A percentile compares a stretch with the other conserved stretches of the same genome.
Conservation (phyloP, 805 yeast species). For the Candida hungchunana region DNA sequence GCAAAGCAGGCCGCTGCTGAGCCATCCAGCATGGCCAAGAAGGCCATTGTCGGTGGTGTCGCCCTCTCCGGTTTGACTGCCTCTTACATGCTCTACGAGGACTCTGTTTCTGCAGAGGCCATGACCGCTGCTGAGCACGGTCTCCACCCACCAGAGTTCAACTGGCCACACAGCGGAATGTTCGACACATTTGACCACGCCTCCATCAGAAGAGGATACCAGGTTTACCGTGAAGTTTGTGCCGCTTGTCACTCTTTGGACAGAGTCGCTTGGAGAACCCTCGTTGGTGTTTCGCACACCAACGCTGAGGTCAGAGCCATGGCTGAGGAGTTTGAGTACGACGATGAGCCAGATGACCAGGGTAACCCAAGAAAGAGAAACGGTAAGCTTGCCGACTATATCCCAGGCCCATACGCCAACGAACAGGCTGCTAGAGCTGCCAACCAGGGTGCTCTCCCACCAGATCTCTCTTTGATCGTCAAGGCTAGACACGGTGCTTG, state of each 20-base stretch:
- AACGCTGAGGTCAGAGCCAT: conserved; percentile 84
- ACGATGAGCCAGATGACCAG: conserved; percentile 97
- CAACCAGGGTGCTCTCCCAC: conserved; percentile 98
- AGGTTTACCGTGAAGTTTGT: conserved; percentile 97
- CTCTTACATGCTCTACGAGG: conserved; percentile 77
- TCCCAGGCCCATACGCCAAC: conserved; percentile 94
- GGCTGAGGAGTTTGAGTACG: conserved; percentile 96
- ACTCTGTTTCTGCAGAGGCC: conserved; percentile 83
- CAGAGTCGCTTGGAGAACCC: conserved; percentile 96
- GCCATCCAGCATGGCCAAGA: conserved; percentile 36
- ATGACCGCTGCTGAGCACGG: conserved; percentile 99
- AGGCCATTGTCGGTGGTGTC: conserved; percentile 54
- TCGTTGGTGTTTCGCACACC: conserved; percentile 95
- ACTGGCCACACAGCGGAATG: conserved; percentile 94
- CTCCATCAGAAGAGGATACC: conserved; percentile 97
- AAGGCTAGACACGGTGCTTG: conserved; percentile 99
- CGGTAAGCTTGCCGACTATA: conserved; percentile 93
- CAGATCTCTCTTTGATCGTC: conserved; percentile 93
- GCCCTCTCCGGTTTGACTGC: conserved; percentile 78
- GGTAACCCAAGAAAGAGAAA: conserved; percentile 98
- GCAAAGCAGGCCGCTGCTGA: conserved; percentile 34
- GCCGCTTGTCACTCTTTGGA: conserved; percentile 98
- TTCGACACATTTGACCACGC: conserved; percentile 89
- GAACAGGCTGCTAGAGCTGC: conserved; percentile 99
- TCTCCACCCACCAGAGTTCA: conserved; percentile 87